Conservation (phyloP, 2,329 filamentous ascomycete species). For the Paracamarosporium sp. region DNA sequence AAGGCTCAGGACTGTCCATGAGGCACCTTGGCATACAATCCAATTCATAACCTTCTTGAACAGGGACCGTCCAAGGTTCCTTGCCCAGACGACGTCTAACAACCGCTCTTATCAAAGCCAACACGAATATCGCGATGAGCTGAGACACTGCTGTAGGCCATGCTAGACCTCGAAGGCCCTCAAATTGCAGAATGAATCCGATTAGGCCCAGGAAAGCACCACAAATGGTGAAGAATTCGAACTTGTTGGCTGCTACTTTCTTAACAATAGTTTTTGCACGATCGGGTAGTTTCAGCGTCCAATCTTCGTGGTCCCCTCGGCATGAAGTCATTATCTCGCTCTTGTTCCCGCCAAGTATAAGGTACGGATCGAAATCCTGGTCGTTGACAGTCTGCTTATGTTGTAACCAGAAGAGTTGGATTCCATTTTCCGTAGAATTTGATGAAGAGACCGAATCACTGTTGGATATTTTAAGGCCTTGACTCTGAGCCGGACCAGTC, state of each 20-base stretch:
- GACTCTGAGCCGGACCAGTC: too few species aligned
- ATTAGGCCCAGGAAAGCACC: neutral
- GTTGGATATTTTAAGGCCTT: too few species aligned
- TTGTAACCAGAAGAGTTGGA: constrained; percentile 12
- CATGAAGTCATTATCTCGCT: constrained; percentile 9
- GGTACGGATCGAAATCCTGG: constrained; percentile 9
- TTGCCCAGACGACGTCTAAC: constrained; percentile 1
- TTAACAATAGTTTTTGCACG: too few species aligned
- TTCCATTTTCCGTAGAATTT: too few species aligned
- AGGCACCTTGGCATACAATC: too few species aligned
- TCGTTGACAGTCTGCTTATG: constrained; percentile 12
- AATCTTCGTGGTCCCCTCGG: neutral
- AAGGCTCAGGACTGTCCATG: too few species aligned
- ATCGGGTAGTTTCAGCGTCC: too few species aligned
- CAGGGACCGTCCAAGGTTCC: neutral
- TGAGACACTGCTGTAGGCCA: constrained; percentile 8
- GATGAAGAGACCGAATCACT: too few species aligned
- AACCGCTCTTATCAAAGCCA: constrained; percentile 10
- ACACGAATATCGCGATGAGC: constrained; percentile 2
- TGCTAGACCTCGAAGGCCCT: constrained; percentile 6
- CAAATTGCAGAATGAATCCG: constrained; percentile 12
- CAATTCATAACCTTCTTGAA: neutral
- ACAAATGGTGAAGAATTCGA: neutral
- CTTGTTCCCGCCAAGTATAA: constrained; percentile 9
- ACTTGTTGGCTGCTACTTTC: neutral